Evolutionary conservation across 306 rosid genomes (phyloP).

Genomic region (Ormosia emarginata): DNA sequence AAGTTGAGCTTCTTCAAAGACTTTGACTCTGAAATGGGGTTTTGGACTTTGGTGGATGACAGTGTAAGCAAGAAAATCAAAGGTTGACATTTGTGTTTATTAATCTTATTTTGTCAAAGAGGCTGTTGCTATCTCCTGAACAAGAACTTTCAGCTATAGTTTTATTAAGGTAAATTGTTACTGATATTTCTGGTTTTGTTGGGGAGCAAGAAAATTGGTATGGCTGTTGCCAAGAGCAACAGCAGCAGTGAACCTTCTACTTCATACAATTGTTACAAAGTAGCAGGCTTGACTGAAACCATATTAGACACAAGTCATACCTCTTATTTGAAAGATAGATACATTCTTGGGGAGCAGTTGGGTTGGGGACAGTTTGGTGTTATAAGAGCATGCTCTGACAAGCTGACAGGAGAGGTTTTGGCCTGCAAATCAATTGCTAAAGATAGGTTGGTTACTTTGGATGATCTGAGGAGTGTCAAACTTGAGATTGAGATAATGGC

Average conservation of each 20-base stretch:
- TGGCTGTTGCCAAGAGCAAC: slow-evolving; percentile 70
- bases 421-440: slow-evolving; percentile 88
- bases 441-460: slow-evolving; percentile 69
- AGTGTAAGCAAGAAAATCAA: slow-evolving; percentile 7
- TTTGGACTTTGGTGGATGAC: slow-evolving; percentile 19
- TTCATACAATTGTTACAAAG: slow-evolving; percentile 59
- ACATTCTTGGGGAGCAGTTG: slow-evolving; percentile 70
- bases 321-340: slow-evolving; percentile 56
- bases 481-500: slow-evolving; percentile 90
- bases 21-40: slow-evolving; percentile 21
- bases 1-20: slow-evolving; percentile 16
- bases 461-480: slow-evolving; percentile 71
- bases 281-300: slow-evolving; percentile 51
- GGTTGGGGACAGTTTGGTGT: slow-evolving; percentile 91
- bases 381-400: slow-evolving; percentile 65
- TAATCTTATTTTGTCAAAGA: neutral
- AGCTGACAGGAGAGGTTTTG: slow-evolving; percentile 62
- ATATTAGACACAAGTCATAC: slow-evolving; percentile 54
- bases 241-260: slow-evolving; percentile 37
- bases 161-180: slow-evolving; percentile 11
- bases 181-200: slow-evolving; percentile 22
- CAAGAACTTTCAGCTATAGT: neutral
- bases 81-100: slow-evolving; percentile 9
- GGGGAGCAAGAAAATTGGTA: slow-evolving; percentile 39
- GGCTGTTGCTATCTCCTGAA: neutral